phyloP scores from a whole-genome alignment of 2,329 filamentous ascomycete species.

The Aureobasidium sp. region DNA sequence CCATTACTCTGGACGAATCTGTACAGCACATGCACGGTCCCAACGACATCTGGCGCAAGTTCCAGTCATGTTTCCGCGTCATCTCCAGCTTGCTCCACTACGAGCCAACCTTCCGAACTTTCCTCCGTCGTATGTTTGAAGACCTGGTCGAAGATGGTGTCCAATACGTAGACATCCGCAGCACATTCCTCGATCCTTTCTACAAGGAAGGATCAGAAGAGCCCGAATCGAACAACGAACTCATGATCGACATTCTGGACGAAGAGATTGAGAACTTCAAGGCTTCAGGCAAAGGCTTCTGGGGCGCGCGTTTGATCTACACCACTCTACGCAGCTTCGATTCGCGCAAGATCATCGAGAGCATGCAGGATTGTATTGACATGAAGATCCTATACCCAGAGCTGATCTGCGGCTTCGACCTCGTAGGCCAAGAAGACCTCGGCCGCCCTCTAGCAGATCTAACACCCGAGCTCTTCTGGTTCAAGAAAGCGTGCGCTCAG shows the following conservation, averaged over 20 bases:
- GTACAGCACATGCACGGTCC: slow-evolving; percentile 75
- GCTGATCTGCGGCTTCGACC: slow-evolving; percentile 77
- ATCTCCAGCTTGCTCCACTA: slow-evolving; percentile 74
- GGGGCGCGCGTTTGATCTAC: slow-evolving; percentile 82
- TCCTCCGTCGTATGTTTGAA: slow-evolving; percentile 63
- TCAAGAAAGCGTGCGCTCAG: slow-evolving; percentile 73
- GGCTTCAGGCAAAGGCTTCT: slow-evolving; percentile 65
- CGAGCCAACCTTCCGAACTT: slow-evolving; percentile 78
- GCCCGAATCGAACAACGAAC: slow-evolving; percentile 59
- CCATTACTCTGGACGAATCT: slow-evolving; percentile 64
- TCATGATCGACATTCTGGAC: slow-evolving; percentile 64
- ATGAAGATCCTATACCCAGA: slow-evolving; percentile 74
- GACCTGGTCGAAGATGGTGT: slow-evolving; percentile 75
- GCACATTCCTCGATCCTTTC: slow-evolving; percentile 67
- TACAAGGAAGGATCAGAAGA: slow-evolving; percentile 56
- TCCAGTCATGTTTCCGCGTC: slow-evolving; percentile 69
- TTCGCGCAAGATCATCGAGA: slow-evolving; percentile 61
- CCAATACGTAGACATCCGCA: slow-evolving; percentile 73
- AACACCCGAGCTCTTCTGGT: slow-evolving; percentile 85
- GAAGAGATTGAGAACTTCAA: slow-evolving; percentile 72
- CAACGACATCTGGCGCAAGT: slow-evolving; percentile 79
- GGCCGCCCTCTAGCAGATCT: slow-evolving; percentile 70
- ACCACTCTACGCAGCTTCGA: slow-evolving; percentile 60
- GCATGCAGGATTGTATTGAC: slow-evolving; percentile 81
- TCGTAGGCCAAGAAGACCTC: slow-evolving; percentile 80